Base-by-base conservation (phyloP, 2,329 filamentous ascomycete genomes). In the Fusarium anguioides region DNA sequence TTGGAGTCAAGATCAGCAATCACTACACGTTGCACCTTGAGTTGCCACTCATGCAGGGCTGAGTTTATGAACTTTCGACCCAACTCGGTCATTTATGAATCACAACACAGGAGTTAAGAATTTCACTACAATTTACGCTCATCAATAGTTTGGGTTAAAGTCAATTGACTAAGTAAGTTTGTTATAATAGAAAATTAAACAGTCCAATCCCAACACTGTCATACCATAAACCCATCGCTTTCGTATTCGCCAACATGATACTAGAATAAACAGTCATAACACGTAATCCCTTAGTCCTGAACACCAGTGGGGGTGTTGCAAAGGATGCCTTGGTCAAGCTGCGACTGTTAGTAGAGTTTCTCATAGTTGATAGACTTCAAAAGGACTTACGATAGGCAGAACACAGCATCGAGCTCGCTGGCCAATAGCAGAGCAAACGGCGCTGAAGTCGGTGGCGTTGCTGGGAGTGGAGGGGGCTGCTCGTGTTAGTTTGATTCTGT, bases 381-480 rank as follows among this genome's bases (percentile, higher is more conserved):
- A n/a, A n/a, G 9, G 14, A 66, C 70, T 55, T 37, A 71, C 71
- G 10, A 88, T 80, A 9, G 86, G 86, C 18, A 88, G 66, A 14
- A 83, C 75, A 67, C 86, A 89, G 82, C 86, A 88, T 69, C 84
- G 84, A 56, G 85, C 85, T 61, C 82, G 82, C 77, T 87, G 85
- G 49, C 85, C 84, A 7, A 80, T 78, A 7, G 69, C 78, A 4
- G 84, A 51, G 71, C 85, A 87, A 65, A 81, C 75, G 21, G 76
- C 74, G 35, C 78, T 75, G 75, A 87, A 85, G 58, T 79, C 72
- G 21, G 77, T 75, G 49, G 79, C 77, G 63, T 74, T 72, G 35
- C 71, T 70, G 15, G 84, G 83, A 6, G 74, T 69, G 2, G 53
- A 27, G 10, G 74, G 60, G 12, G 74, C 74, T 76, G 27, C 20